Evolutionary conservation across 768 basidiomycete genomes (phyloP).

Genomic region (Leccinum ochraceum): DNA sequence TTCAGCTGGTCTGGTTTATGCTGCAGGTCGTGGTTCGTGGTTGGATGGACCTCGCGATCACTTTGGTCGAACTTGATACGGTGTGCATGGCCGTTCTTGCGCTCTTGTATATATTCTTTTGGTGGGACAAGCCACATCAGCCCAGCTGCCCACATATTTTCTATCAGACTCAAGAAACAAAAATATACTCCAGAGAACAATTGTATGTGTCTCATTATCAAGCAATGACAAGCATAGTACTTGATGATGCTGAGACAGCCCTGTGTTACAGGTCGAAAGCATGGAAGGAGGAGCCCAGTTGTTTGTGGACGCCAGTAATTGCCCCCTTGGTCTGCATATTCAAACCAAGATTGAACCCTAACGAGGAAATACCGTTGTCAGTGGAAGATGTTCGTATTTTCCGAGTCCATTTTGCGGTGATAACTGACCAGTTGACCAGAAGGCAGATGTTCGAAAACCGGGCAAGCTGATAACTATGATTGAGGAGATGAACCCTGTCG

Average conservation of each 20-base stretch:
- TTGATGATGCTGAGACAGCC: background rate
- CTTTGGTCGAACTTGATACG: conserved; percentile 6
- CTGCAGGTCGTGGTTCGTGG: conserved; percentile 2
- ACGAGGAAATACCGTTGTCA: background rate
- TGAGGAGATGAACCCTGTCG: background rate
- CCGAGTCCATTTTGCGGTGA: background rate
- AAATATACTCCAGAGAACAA: background rate
- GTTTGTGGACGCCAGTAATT: background rate
- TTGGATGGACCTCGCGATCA: background rate
- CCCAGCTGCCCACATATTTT: background rate
- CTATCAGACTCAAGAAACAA: background rate
- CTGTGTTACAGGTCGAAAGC: background rate
- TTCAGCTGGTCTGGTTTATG: conserved; percentile 1
- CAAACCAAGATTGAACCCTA: background rate
- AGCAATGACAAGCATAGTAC: background rate
- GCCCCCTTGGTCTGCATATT: background rate
- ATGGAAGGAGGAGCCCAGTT: background rate
- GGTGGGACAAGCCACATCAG: conserved; percentile 3
- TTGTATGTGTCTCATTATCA: background rate
- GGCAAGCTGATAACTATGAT: background rate
- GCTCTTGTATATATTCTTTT: background rate
- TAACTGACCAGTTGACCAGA: background rate
- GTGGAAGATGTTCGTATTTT: background rate
- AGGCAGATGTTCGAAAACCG: background rate
- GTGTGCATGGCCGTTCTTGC: conserved; percentile 1